phyloP scores from a whole-genome alignment of 83 land plant species.

The Diphasiastrum complanatum region DNA sequence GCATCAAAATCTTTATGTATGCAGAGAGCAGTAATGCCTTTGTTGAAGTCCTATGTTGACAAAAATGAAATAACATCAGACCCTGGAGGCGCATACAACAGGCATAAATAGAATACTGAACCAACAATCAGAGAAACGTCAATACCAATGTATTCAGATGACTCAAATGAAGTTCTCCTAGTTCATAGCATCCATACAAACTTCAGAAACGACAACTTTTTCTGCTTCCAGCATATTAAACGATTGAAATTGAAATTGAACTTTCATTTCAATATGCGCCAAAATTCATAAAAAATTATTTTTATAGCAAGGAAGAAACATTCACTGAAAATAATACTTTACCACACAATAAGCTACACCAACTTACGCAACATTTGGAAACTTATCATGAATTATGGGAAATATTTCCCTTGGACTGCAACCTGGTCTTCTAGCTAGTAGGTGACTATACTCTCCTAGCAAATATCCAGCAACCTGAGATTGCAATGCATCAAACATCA shows the following conservation, averaged over 20 bases:
- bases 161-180: no score
- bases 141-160: no score
- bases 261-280: no score
- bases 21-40: constrained; percentile 87
- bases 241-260: no score
- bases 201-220: no score
- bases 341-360: not conserved
- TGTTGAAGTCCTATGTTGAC: constrained; percentile 56
- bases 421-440: constrained; percentile 88
- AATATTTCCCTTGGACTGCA: constrained; percentile 92
- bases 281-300: not conserved
- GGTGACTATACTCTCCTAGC: constrained; percentile 92
- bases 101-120: not conserved
- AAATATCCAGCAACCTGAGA: constrained; percentile 91
- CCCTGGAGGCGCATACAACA: not conserved
- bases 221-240: no score
- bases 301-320: not conserved
- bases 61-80: not conserved
- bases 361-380: constrained; percentile 89
- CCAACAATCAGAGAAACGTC: not conserved
- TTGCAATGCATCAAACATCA: not conserved
- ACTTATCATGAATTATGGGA: constrained; percentile 73
- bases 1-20: constrained; percentile 94
- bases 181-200: no score
- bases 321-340: not conserved